Conservation (phyloP, 108 stramenopile species). For the Seminavis robusta region DNA sequence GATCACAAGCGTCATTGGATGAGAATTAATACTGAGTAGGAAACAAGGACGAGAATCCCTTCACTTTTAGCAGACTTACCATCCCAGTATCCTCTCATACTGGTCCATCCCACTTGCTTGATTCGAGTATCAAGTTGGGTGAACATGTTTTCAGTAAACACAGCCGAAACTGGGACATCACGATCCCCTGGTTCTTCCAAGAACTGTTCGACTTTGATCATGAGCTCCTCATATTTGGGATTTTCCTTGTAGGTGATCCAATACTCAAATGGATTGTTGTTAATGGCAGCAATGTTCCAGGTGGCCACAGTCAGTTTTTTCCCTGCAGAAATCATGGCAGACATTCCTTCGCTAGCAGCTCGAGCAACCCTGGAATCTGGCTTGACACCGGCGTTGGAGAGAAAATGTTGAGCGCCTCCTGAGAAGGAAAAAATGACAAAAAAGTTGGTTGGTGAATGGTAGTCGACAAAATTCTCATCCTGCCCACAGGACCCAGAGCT, state of each 20-base stretch:
- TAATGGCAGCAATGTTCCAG: slow-evolving; percentile 95
- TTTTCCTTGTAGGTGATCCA: slow-evolving; percentile 88
- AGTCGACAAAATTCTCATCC: not conserved
- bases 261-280: slow-evolving; percentile 91
- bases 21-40: too few relatives aligned
- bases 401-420: slow-evolving; percentile 56
- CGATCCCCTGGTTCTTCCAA: slow-evolving; percentile 76
- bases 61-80: too few relatives aligned
- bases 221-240: slow-evolving; percentile 77
- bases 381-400: slow-evolving; percentile 8
- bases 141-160: slow-evolving; percentile 91
- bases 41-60: too few relatives aligned
- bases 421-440: not conserved
- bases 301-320: slow-evolving; percentile 45
- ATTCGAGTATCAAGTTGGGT: slow-evolving; percentile 57
- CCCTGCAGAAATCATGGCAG: slow-evolving; percentile 21
- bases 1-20: too few relatives aligned
- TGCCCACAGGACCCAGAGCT: not conserved
- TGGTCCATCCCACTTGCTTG: slow-evolving; percentile 61
- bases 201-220: slow-evolving; percentile 81
- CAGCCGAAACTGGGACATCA: slow-evolving; percentile 72
- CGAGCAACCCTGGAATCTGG: too few relatives aligned
- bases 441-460: not conserved
- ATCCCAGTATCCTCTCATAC: slow-evolving; percentile 74
- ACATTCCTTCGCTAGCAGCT: slow-evolving; percentile 14